Percentiles rank a stretch among this genome's conserved stretches.
These are phyloP conservation scores for Corynascus novoguineensis DNA, from an alignment of 495 filamentous ascomycete species.

Conservation along the genomic window DNA sequence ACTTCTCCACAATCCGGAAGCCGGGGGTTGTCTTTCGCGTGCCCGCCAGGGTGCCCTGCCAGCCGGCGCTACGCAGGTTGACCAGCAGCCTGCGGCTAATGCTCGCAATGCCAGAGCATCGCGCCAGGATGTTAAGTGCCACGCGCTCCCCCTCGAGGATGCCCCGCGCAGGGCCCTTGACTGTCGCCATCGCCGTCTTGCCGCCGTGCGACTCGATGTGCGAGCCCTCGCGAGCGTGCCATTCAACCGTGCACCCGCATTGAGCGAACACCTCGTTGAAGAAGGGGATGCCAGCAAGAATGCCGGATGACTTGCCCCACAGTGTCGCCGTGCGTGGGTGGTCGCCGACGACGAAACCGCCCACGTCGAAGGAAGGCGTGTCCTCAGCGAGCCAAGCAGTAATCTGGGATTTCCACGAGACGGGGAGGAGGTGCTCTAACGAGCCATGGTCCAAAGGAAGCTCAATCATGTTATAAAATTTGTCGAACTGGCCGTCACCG, in stretches of 20 bases:
- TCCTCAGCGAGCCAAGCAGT: constrained; percentile 89
- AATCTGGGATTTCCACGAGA: constrained; percentile 74
- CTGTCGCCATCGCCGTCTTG: constrained; percentile 65
- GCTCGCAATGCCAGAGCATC: constrained; percentile 88
- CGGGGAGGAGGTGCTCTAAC: constrained; percentile 74
- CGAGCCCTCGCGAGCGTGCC: constrained; percentile 75
- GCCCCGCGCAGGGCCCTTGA: constrained; percentile 77
- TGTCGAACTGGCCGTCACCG: neutral
- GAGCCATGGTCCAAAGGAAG: constrained; percentile 58
- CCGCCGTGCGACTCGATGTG: constrained; percentile 46
- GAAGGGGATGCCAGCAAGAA: constrained; percentile 90
- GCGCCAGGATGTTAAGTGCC: constrained; percentile 82
- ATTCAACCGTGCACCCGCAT: constrained; percentile 82
- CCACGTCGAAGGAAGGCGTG: constrained; percentile 93
- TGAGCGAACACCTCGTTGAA: constrained; percentile 91
- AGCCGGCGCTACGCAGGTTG: constrained; percentile 57
- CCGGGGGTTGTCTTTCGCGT: constrained; percentile 96
- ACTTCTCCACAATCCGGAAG: constrained; percentile 94
- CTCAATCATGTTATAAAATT: constrained; percentile 31
- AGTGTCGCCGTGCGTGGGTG: constrained; percentile 69
- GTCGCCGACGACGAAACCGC: constrained; percentile 92
- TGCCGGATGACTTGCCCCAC: constrained; percentile 80
- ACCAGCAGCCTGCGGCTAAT: constrained; percentile 51
- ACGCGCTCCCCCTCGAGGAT: constrained; percentile 89
- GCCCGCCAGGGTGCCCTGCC: constrained; percentile 79